Evolutionary conservation across 2,329 filamentous ascomycete species (phyloP), one percentile per base, ranked within the genome.

Genomic region (Pleoardoris graminearum): DNA sequence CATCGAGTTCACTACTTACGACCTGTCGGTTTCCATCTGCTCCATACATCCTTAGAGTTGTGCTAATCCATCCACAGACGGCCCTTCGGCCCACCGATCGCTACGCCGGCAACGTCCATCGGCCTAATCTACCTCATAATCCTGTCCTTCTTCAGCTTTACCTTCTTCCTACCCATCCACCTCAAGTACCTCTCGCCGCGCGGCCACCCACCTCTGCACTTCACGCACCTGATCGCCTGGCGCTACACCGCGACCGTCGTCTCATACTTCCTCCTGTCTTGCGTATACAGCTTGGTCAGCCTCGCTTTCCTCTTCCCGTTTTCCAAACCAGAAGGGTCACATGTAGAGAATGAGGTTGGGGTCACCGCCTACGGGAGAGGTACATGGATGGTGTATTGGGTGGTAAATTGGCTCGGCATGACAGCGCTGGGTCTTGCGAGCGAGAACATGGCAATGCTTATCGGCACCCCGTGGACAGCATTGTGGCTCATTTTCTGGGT

Each of bases 401-500:
- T 84, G 79, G 61, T 84, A 16, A 85, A 86, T 51, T 86, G 78
- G 68, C 67, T 82, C 0, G 84, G 84, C 3, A 87, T 88, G 85
- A 75, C 75, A 7, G 84, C 83, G 0, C 69, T 87, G 4, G 85
- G 84, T 0, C 71, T 88, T 2, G 82, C 85, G 0, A 85, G 82
- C 61, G 84, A 87, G 71, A 87, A 87, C 60, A 81, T 85, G 53
- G 82, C 82, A 0, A 86, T 86, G 81, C 61, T 86, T 3, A 71
- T 87, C 1, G 84, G 82, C 0, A 77, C 82, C 54, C 85, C 83
- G 0, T 87, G 82, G 82, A 80, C 76, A 6, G 78, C 82, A 0
- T 69, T 86, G 0, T 88, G 85, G 80, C 71, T 88, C 2, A 85
- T 87, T 49, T 87, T 86, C 60, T 86, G 83, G 84, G 82, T 87